Percentiles rank a stretch among this genome's conserved stretches.
phyloP scores from a whole-genome alignment of 2,329 filamentous ascomycete genomes.

The Albifimbria verrucaria region DNA sequence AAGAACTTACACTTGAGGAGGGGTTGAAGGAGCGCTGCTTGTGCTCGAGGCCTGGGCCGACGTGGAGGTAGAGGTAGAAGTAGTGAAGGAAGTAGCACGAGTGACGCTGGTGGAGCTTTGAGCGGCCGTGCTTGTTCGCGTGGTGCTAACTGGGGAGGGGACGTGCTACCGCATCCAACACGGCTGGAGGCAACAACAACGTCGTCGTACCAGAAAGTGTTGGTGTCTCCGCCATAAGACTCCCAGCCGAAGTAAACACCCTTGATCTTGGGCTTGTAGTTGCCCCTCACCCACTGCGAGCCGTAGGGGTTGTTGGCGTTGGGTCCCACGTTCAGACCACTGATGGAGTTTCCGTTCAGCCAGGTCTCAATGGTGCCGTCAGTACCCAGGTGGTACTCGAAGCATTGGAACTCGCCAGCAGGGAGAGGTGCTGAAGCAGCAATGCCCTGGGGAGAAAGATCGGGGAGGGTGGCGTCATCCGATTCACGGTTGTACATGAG shows the following conservation, averaged over 20 bases:
- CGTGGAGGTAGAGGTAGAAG: not conserved
- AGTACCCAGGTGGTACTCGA: slow-evolving; percentile 57
- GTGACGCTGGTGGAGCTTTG: not conserved
- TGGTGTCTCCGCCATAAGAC: slow-evolving; percentile 56
- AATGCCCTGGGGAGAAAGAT: slow-evolving; percentile 57
- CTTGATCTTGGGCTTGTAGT: slow-evolving; percentile 47
- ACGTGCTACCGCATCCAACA: slow-evolving; percentile 12
- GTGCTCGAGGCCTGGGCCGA: not conserved
- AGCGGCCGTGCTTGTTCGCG: not conserved
- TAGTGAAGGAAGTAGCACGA: not conserved
- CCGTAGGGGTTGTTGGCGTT: slow-evolving; percentile 41
- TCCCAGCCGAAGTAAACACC: slow-evolving; percentile 62
- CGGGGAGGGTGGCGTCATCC: slow-evolving; percentile 60
- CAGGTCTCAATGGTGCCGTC: slow-evolving; percentile 60
- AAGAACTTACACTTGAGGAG: not conserved
- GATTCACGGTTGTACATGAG: slow-evolving; percentile 64
- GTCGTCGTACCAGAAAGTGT: slow-evolving; percentile 64
- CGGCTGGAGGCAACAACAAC: slow-evolving; percentile 37
- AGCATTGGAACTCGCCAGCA: slow-evolving; percentile 52
- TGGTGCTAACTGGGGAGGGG: not conserved
- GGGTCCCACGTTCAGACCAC: slow-evolving; percentile 46
- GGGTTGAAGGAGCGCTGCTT: not conserved
- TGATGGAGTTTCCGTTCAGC: slow-evolving; percentile 50
- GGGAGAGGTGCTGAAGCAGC: slow-evolving; percentile 50
- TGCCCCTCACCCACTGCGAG: slow-evolving; percentile 49